Evolutionary conservation across 208 protist species (phyloP), one percentile per base, ranked within the genome.

Genomic region (Leptomonas pyrrhocoris): DNA sequence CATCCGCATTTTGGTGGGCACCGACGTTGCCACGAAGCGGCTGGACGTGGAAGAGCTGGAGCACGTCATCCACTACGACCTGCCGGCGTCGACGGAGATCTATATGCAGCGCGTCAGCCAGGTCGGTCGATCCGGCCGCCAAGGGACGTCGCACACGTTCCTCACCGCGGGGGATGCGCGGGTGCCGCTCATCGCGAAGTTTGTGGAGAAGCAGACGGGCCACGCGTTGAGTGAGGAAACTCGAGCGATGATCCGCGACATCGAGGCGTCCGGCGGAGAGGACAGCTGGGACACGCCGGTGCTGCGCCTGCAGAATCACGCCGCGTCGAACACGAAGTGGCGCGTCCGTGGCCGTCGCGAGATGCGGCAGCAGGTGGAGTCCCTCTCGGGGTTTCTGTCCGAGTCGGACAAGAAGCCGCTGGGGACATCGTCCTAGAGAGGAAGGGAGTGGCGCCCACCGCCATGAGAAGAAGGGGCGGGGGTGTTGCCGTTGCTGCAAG

Each of bases 71-170:
- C 98, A 99, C 76, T 99, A 97, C 73, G 97, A 99, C 73, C 79
- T 99, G 25, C 97, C 98, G 18, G 74, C 67, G 12, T 81, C 88
- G 73, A 95, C 99, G 38, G 97, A 99, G 31, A 90, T 97, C 42
- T 99, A 99, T 80, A 90, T 98, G 34, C 98, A 99, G 67, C 88
- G 99, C 53, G 98, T 99, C 74, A 96, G 98, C 71, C 86, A 98
- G 64, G 99, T 99, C 8, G 98, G 98, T 25, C 85, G 97, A 40
- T 96, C 94, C 16, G 98, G 98, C 31, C 97, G 98, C 19, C 64
- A 56, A 5, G 97, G 98, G 23, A 73, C 91, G 18, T 94, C 98
- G 7, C 98, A 98, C 49, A 89, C 96, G 19, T 97, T 99, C 68
- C 90, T 99, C 65, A 63, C 73, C 34, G 76, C 79, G 6, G 79